These are phyloP conservation scores for Tylopilus sp. DNA, from an alignment of 1,284 basidiomycete genomes.

Conservation along the genomic window DNA sequence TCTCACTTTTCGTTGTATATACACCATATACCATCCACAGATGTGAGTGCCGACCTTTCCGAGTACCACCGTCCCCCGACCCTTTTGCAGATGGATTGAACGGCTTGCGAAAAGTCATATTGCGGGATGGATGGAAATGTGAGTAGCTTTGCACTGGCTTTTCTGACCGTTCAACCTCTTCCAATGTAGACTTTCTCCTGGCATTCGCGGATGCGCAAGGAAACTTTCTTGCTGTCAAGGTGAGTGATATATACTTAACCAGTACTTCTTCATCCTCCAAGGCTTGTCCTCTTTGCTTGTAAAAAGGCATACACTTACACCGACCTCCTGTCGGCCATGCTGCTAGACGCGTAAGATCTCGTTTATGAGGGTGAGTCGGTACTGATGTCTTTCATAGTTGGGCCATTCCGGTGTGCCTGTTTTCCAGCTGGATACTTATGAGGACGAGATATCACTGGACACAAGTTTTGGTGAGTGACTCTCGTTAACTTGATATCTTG, in stretches of 20 bases:
- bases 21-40: slow-evolving; percentile 88
- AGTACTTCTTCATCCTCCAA: neutral
- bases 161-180: neutral
- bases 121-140: slow-evolving; percentile 89
- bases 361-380: neutral
- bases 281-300: neutral
- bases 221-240: slow-evolving; percentile 86
- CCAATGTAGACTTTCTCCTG: slow-evolving; percentile 72
- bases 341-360: slow-evolving; percentile 79
- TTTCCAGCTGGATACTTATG: slow-evolving; percentile 85
- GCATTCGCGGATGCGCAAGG: slow-evolving; percentile 84
- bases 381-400: slow-evolving; percentile 56
- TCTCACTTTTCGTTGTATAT: slow-evolving; percentile 77
- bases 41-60: slow-evolving; percentile 54
- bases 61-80: neutral
- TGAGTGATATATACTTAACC: slow-evolving; percentile 30
- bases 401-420: slow-evolving; percentile 88
- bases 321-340: slow-evolving; percentile 86
- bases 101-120: slow-evolving; percentile 80
- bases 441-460: slow-evolving; percentile 84
- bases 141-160: slow-evolving; percentile 33
- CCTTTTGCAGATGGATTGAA: slow-evolving; percentile 71
- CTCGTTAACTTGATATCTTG: neutral
- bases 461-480: slow-evolving; percentile 69
- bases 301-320: slow-evolving; percentile 83